Percentiles rank a stretch among this genome's conserved stretches.
Conservation (phyloP, 169 alveolate genomes). For the Cryptosporidium meleagridis region DNA sequence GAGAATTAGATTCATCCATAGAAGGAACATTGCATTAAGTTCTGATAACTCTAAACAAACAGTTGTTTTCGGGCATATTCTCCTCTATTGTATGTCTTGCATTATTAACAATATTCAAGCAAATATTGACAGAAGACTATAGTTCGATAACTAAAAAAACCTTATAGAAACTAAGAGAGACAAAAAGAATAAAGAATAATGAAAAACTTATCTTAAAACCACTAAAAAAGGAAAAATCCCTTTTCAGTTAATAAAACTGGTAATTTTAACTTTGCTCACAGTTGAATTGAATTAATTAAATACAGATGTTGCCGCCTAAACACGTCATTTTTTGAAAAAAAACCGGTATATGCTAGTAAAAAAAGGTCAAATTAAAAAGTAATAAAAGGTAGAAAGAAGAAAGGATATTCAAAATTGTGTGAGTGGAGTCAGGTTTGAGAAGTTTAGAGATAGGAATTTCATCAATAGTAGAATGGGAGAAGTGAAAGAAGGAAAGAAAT, state of each 20-base stretch:
- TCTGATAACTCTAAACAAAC: background rate
- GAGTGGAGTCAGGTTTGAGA: background rate
- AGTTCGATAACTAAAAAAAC: too few relatives aligned
- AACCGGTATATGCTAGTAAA: background rate
- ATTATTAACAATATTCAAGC: too few relatives aligned
- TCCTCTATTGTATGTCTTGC: background rate
- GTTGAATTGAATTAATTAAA: background rate
- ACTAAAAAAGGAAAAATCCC: background rate
- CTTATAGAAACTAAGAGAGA: background rate
- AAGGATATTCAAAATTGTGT: background rate
- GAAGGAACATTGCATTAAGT: background rate
- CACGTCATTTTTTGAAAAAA: background rate
- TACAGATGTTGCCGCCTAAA: background rate
- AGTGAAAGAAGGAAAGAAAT: conserved; percentile 17
- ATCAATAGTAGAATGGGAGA: background rate
- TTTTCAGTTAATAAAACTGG: too few relatives aligned
- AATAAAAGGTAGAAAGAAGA: background rate
- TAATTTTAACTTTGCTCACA: background rate
- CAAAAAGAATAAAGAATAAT: too few relatives aligned
- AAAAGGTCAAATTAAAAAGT: conserved; percentile 15
- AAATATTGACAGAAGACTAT: background rate
- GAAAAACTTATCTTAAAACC: too few relatives aligned
- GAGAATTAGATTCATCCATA: background rate
- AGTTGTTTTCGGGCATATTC: background rate
- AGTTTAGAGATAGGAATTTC: background rate